A percentile compares a stretch with the other conserved stretches of the same genome.
phyloP scores from a whole-genome alignment of 23 red algal genomes.

The Gracilaria vermiculophylla region DNA sequence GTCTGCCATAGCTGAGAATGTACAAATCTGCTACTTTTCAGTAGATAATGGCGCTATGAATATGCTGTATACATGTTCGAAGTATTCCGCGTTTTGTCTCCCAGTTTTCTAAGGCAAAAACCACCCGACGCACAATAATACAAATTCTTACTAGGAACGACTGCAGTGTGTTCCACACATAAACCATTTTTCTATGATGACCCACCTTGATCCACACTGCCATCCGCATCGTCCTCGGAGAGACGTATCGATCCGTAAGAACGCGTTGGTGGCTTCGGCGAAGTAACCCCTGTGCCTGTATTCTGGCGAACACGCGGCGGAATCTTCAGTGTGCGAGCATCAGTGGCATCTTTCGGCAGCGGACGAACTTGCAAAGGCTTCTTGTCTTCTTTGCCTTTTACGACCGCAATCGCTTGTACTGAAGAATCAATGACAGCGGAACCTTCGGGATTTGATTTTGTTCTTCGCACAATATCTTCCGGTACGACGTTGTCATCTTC shows the following conservation, averaged over 20 bases:
- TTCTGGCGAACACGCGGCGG: slow-evolving; percentile 1
- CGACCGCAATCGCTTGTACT: background rate
- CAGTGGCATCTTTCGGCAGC: slow-evolving; percentile 24
- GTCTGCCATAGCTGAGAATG: background rate
- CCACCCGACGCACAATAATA: background rate
- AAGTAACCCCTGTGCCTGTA: background rate
- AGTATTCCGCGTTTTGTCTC: background rate
- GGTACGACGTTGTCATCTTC: slow-evolving; percentile 58
- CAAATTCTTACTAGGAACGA: background rate
- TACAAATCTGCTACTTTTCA: too few species aligned
- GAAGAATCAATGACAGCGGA: background rate
- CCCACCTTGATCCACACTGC: background rate
- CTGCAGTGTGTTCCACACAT: background rate
- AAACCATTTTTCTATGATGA: background rate
- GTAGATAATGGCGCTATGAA: background rate
- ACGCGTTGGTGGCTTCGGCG: background rate
- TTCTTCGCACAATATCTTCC: slow-evolving; percentile 26
- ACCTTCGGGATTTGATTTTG: background rate
- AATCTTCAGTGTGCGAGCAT: slow-evolving; percentile 14
- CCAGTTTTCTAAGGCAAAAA: background rate
- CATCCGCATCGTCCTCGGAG: background rate
- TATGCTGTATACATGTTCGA: background rate
- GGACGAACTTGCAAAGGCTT: background rate
- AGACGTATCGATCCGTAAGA: slow-evolving; percentile 19
- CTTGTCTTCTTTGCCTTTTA: background rate